Base-by-base conservation (phyloP, 192 early-diverging fungal species). In the Umbelopsis isabellina region DNA sequence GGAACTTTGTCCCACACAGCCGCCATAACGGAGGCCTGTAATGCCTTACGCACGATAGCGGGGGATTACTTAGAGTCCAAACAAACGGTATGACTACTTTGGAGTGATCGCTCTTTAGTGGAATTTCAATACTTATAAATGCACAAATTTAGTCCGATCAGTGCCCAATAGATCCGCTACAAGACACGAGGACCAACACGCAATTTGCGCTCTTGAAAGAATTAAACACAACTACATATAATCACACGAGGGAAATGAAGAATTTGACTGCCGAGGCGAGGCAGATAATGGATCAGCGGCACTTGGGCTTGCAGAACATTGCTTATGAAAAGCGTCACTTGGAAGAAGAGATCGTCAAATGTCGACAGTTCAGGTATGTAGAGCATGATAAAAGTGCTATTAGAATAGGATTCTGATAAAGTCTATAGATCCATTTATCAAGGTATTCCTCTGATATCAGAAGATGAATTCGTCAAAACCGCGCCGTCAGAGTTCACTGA, bases 241-340 rank as follows among this genome's bases (percentile, higher is more conserved):
- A 69, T 22, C 75, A 77, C 46, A 80, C 85, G n/a, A 67, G 69
- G 21, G 71, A 71, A 45, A 75, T 66, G 21, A 87, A 87, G 58
- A 68, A 70, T 37, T 50, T 46, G 23, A 89, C 88, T 16, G 50
- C 73, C 49, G 86, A 89, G 49, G 84, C 83, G 30, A 88, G 88
- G 70, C 66, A 61, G 13, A 47, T 49, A 20, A 89, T 89, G 85
- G 87, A 89, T 74, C 67, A 71, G 37, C 61, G 73, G 23, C 68
- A 78, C 22, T 52, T 88, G 15, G 74, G 68, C 10, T 74, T 87
- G 64, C 85, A 87, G 65, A 86, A 88, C 68, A 66, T 84, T 23
- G 75, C 79, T 22, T 89, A 89, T 73, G 88, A 89, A 74, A 72
- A 79, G 30, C 77, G 83, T 21, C 84, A 89, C 61, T 74, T 88